These are phyloP conservation scores for Fraxinus latifolia DNA, from an alignment of 305 asterid species.

Conservation along the genomic window DNA sequence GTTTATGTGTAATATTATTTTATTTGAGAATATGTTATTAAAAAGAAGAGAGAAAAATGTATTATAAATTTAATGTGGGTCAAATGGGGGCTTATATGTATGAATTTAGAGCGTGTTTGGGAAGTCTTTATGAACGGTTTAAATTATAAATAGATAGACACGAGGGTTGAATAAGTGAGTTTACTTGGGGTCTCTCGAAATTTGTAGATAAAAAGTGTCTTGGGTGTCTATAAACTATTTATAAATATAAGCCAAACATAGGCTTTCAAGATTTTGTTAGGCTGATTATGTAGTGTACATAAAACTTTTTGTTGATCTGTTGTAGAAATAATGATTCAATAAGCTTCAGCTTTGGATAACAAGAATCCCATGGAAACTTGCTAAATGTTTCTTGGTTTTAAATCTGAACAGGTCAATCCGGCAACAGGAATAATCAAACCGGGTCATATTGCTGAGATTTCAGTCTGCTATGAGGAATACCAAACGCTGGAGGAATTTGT, in stretches of 20 bases:
- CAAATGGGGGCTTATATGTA: not conserved
- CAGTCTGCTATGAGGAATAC: slow-evolving; percentile 62
- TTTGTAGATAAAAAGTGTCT: too few relatives aligned
- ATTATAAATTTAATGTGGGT: too few relatives aligned
- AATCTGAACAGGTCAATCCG: slow-evolving; percentile 62
- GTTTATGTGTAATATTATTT: too few relatives aligned
- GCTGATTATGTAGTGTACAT: not conserved
- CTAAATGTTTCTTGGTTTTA: not conserved
- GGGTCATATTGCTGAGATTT: slow-evolving; percentile 62
- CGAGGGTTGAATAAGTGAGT: not conserved
- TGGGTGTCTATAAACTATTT: too few relatives aligned
- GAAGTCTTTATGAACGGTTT: not conserved
- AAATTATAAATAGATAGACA: not conserved
- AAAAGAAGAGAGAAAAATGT: too few relatives aligned
- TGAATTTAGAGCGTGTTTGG: not conserved
- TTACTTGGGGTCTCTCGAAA: not conserved
- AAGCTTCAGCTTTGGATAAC: not conserved
- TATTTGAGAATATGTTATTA: too few relatives aligned
- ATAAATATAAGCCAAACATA: not conserved
- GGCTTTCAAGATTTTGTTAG: not conserved
- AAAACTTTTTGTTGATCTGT: not conserved
- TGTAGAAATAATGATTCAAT: not conserved
- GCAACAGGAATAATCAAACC: slow-evolving; percentile 67
- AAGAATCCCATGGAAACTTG: not conserved
- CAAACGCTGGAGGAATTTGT: slow-evolving; percentile 80